These are phyloP conservation scores for Trichoderma gamsii DNA, from an alignment of 495 filamentous ascomycete species.

Conservation along the genomic window DNA sequence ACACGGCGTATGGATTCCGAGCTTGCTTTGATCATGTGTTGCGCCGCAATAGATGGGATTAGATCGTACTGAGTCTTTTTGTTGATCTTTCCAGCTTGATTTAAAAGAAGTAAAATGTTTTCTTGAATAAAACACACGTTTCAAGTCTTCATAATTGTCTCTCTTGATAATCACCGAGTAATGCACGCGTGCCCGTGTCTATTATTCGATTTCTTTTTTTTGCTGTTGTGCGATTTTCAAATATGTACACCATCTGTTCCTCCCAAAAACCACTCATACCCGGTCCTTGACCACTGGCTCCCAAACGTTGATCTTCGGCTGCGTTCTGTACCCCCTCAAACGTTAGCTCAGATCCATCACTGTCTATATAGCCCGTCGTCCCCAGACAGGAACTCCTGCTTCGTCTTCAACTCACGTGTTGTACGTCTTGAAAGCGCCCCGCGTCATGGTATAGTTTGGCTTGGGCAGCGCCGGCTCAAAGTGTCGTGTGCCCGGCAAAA, in stretches of 20 bases:
- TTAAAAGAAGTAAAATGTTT: not conserved
- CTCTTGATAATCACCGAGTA: not conserved
- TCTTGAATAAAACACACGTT: too few relatives aligned
- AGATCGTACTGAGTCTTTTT: not conserved
- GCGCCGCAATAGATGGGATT: constrained; percentile 11
- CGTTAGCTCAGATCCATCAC: not conserved
- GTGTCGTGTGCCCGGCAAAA: constrained; percentile 54
- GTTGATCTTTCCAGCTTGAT: not conserved
- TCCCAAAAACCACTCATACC: constrained; percentile 19
- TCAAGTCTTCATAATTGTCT: too few relatives aligned
- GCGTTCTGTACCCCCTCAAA: constrained; percentile 22
- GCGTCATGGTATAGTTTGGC: constrained; percentile 64
- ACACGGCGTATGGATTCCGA: constrained; percentile 1
- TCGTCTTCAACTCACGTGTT: constrained; percentile 65
- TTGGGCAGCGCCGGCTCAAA: constrained; percentile 72
- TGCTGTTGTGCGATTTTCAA: not conserved
- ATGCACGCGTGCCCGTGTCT: not conserved
- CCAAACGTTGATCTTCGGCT: constrained; percentile 37
- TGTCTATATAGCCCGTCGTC: not conserved
- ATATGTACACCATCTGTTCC: constrained; percentile 15
- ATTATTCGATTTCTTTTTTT: constrained; percentile 8
- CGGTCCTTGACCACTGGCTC: constrained; percentile 32
- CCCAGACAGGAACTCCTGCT: not conserved
- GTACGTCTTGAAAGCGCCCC: constrained; percentile 85
- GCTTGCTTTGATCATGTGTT: constrained; percentile 12